These are phyloP conservation scores for Suhomyces bokatorum DNA, from an alignment of 1,139 yeast species.

Conservation along the genomic window DNA sequence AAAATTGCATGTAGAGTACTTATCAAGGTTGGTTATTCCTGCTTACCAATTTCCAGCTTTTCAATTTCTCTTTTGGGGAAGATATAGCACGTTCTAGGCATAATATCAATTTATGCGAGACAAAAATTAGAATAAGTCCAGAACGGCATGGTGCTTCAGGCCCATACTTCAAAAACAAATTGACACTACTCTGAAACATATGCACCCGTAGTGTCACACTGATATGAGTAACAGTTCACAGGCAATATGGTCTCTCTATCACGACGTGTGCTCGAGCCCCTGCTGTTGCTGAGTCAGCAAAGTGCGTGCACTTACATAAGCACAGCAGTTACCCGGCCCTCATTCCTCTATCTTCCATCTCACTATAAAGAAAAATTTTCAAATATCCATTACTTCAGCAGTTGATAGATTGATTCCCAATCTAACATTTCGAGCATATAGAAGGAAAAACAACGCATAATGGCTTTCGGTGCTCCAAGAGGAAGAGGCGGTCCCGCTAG, in stretches of 20 bases:
- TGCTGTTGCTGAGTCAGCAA: not conserved
- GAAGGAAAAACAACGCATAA: conserved; percentile 17
- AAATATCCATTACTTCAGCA: conserved; percentile 9
- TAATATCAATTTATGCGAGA: not conserved
- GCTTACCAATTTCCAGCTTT: not conserved
- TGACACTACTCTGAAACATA: too few relatives aligned
- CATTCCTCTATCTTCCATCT: conserved; percentile 14
- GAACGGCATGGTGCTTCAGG: too few relatives aligned
- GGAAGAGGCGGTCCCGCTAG: conserved; percentile 26
- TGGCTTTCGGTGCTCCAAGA: conserved; percentile 39
- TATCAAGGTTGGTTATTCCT: too few relatives aligned
- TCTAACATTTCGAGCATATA: conserved; percentile 8
- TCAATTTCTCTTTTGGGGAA: not conserved
- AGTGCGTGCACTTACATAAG: conserved; percentile 16
- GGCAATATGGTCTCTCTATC: not conserved
- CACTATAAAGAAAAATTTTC: conserved; percentile 15
- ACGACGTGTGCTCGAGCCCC: not conserved
- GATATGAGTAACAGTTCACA: too few relatives aligned
- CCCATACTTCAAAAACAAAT: not conserved
- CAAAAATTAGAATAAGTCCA: too few relatives aligned
- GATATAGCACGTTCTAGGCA: not conserved
- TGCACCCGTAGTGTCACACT: too few relatives aligned
- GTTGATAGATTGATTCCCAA: conserved; percentile 10
- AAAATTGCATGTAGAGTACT: too few relatives aligned
- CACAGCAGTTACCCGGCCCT: conserved; percentile 22